Percentiles rank a stretch among this genome's conserved stretches.
Evolutionary conservation across 176 grass and related monocot genomes (phyloP).

Genomic region (Juncus inflexus): DNA sequence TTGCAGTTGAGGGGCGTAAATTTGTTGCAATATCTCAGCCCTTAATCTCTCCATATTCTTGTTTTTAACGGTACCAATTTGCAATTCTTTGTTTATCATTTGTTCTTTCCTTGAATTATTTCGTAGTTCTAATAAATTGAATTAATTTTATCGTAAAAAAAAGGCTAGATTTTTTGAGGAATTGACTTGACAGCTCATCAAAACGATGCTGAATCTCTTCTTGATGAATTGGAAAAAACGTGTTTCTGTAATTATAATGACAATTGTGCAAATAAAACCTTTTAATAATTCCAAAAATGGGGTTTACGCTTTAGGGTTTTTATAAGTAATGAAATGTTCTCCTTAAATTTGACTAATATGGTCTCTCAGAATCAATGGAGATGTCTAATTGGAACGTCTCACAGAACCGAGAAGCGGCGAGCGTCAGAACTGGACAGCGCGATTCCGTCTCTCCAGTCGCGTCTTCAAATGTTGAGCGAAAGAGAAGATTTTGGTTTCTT

Average conservation of each 20-base stretch:
- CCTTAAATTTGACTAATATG: no score
- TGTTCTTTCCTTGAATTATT: not conserved
- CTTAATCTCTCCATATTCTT: slow-evolving; percentile 41
- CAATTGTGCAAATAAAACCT: no score
- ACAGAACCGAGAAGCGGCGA: no score
- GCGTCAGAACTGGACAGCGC: no score
- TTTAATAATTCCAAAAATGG: not conserved
- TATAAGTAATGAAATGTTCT: no score
- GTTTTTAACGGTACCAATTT: slow-evolving; percentile 61
- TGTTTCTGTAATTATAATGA: slow-evolving; percentile 33
- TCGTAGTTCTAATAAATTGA: not conserved
- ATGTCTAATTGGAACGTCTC: no score
- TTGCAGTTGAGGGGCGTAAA: slow-evolving; percentile 72
- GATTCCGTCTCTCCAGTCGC: no score
- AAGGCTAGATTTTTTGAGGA: slow-evolving; percentile 87
- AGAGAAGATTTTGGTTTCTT: no score
- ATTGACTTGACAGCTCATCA: slow-evolving; percentile 48
- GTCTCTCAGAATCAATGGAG: no score
- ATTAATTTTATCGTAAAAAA: slow-evolving; percentile 6
- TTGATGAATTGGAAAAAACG: slow-evolving; percentile 57
- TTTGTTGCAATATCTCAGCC: slow-evolving; percentile 61
- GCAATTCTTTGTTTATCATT: not conserved
- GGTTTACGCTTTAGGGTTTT: not conserved
- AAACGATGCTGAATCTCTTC: slow-evolving; percentile 61
- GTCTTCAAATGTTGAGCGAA: no score